These are phyloP conservation scores for Blastomyces gilchristii DNA, from an alignment of 2,329 filamentous ascomycete genomes.

Conservation along the genomic window DNA sequence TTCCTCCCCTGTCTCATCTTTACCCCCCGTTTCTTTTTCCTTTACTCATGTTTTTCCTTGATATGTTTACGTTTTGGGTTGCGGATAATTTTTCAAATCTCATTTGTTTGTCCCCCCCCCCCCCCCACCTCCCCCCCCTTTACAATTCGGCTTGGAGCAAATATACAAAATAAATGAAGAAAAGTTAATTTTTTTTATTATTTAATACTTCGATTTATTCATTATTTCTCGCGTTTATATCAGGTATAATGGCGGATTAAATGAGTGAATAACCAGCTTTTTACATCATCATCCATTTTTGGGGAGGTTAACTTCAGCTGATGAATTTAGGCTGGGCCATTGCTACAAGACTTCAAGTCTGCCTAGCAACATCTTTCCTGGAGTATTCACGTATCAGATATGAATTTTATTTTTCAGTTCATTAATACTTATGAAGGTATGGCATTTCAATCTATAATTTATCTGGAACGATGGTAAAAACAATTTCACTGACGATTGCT, in stretches of 20 bases:
- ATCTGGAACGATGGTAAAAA: not conserved
- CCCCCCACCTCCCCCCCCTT: no score
- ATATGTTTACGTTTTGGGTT: not conserved
- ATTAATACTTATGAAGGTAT: not conserved
- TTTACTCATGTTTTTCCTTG: not conserved
- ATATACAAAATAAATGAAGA: constrained; percentile 5
- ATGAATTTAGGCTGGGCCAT: not conserved
- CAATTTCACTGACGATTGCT: no score
- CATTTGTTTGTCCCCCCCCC: constrained; percentile 3
- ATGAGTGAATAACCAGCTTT: not conserved
- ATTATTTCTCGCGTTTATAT: not conserved
- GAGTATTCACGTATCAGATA: not conserved
- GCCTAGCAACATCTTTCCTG: not conserved
- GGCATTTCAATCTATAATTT: not conserved
- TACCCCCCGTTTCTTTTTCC: not conserved
- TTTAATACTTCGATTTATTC: not conserved
- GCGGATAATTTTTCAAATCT: constrained; percentile 5
- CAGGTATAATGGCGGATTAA: not conserved
- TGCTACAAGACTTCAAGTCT: not conserved
- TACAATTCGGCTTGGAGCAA: not conserved
- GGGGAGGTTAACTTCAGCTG: not conserved
- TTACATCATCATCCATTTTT: not conserved
- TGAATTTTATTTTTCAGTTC: not conserved
- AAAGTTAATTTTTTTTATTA: constrained; percentile 6
- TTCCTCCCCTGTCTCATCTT: not conserved